phyloP scores from a whole-genome alignment of 768 basidiomycete species.

The Agrocybe praecox region DNA sequence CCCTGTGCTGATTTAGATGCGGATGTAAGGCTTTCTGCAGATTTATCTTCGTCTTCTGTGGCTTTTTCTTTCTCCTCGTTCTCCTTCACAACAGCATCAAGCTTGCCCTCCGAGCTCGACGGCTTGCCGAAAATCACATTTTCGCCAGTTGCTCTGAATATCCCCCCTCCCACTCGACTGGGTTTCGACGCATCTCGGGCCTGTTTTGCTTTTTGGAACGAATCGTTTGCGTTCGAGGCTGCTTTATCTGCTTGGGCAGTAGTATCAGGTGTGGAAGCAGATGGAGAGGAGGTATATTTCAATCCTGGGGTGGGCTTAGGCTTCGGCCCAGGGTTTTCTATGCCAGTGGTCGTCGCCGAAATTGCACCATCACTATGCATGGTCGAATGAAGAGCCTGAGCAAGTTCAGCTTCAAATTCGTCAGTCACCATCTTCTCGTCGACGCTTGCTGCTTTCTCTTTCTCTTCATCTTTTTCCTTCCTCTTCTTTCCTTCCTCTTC shows the following conservation, averaged over 20 bases:
- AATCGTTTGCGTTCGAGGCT: conserved; percentile 12
- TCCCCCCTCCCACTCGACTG: conserved; percentile 65
- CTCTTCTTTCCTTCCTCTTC: too few species aligned
- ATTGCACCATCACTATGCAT: too few species aligned
- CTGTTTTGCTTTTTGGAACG: conserved; percentile 63
- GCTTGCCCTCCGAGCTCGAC: background rate
- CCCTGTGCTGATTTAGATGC: background rate
- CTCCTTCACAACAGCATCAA: too few species aligned
- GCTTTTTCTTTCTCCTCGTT: background rate
- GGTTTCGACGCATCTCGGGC: conserved; percentile 46
- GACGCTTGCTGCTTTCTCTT: background rate
- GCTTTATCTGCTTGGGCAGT: background rate
- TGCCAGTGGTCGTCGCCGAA: background rate
- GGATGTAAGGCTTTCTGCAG: background rate
- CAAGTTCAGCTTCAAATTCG: conserved; percentile 6
- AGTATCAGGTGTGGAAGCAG: background rate
- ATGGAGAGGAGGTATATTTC: background rate
- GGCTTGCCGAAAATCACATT: conserved; percentile 49
- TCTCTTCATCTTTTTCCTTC: too few species aligned
- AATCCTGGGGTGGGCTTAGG: background rate
- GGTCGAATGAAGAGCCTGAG: background rate
- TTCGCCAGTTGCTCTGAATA: conserved; percentile 67
- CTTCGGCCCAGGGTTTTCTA: background rate
- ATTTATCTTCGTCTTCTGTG: background rate
- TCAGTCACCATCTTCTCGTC: background rate